phyloP scores from a whole-genome alignment of 2,329 filamentous ascomycete genomes.

The Pleurostoma richardsiae region DNA sequence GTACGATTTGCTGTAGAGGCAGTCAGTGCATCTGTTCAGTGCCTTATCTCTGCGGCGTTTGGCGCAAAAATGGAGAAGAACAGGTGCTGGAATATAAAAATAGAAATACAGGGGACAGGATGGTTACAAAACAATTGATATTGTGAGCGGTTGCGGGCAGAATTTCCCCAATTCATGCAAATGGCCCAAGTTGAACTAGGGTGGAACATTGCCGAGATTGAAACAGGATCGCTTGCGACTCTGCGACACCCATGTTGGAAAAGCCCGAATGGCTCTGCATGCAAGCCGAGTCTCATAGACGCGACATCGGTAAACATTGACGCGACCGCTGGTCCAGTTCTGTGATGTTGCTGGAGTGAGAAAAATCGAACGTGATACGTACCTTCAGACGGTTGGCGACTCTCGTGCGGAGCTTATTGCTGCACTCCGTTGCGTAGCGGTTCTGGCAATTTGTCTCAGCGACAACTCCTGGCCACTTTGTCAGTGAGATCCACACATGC shows the following conservation, averaged over 20 bases:
- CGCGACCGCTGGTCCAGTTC: neutral
- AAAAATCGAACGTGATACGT: neutral
- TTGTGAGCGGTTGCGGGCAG: conserved; percentile 8
- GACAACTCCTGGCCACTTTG: neutral
- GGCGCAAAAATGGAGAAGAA: no score
- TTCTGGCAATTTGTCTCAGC: neutral
- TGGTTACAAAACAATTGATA: conserved; percentile 15
- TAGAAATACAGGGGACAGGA: conserved; percentile 22
- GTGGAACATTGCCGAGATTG: conserved; percentile 34
- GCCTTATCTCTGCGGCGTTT: no score
- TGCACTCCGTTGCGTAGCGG: no score
- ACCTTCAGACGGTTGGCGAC: neutral
- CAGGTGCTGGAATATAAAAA: conserved; percentile 8
- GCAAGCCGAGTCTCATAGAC: neutral
- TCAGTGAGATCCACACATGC: no score
- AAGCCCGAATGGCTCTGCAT: neutral
- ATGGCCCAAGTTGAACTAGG: conserved; percentile 28
- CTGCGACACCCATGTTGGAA: conserved; percentile 3
- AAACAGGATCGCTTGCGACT: conserved; percentile 22
- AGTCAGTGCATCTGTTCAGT: no score
- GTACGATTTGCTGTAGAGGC: no score
- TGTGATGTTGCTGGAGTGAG: neutral
- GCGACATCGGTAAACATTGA: neutral
- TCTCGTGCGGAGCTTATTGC: neutral
- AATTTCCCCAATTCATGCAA: conserved; percentile 27